A percentile compares a stretch with the other conserved stretches of the same genome.
Evolutionary conservation across 2,329 filamentous ascomycete species (phyloP).

Genomic region (Pseudogymnoascus sp.): DNA sequence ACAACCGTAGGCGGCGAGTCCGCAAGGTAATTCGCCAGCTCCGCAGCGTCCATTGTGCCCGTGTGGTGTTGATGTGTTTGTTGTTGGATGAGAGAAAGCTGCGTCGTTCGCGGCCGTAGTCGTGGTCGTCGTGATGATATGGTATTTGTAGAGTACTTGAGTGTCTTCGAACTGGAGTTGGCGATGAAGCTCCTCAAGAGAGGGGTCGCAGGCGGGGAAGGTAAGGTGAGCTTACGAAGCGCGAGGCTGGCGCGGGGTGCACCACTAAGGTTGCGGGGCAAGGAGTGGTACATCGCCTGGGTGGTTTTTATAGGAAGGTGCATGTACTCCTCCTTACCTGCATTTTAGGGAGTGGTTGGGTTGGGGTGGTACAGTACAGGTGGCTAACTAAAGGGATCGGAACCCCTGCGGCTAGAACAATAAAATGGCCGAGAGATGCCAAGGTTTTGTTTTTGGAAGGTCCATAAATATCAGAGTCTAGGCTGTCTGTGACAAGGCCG

Average conservation of each 20-base stretch:
- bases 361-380: background rate
- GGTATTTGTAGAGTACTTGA: background rate
- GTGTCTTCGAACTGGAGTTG: background rate
- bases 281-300: background rate
- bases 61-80: background rate
- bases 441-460: conserved; percentile 1
- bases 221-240: background rate
- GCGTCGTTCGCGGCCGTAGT: background rate
- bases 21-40: conserved; percentile 72
- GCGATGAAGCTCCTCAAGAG: background rate
- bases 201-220: background rate
- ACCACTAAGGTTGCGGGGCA: background rate
- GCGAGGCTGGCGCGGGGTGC: conserved; percentile 5
- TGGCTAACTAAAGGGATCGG: background rate
- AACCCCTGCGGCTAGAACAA: background rate
- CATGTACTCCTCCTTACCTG: background rate
- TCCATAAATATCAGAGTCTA: background rate
- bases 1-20: conserved; percentile 87
- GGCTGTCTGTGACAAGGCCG: background rate
- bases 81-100: background rate
- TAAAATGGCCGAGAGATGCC: background rate
- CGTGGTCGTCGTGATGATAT: background rate
- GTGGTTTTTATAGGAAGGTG: conserved; percentile 2
- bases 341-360: background rate
- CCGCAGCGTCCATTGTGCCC: conserved; percentile 45